phyloP scores from a whole-genome alignment of 768 basidiomycete genomes.

The Boletus rubroflammeus region DNA sequence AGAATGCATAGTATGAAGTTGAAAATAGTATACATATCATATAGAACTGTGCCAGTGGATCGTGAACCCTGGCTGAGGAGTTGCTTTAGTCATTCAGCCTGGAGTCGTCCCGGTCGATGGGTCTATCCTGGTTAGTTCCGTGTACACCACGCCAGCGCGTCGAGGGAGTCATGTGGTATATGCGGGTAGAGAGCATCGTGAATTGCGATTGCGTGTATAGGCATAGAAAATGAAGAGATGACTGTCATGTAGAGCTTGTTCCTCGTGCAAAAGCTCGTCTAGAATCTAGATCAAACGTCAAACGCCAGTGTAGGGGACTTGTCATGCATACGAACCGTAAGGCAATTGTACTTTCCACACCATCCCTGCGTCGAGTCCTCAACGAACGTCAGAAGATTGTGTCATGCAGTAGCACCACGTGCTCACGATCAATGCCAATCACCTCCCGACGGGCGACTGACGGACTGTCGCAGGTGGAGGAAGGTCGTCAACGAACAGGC shows the following conservation, averaged over 20 bases:
- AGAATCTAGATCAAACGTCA: slow-evolving; percentile 1
- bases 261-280: slow-evolving; percentile 1
- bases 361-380: slow-evolving; percentile 2
- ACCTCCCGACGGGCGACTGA: neutral
- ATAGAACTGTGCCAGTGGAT: neutral
- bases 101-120: neutral
- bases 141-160: slow-evolving; percentile 23
- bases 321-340: slow-evolving; percentile 12
- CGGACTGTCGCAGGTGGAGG: neutral
- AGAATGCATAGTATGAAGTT: neutral
- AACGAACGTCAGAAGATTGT: neutral
- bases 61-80: neutral
- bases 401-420: neutral
- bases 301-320: neutral
- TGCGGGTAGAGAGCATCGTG: neutral
- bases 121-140: neutral
- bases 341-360: neutral
- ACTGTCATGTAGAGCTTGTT: neutral
- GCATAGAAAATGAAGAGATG: neutral
- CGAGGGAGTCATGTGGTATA: slow-evolving; percentile 1
- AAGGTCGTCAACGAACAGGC: slow-evolving; percentile 6
- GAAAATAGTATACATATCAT: slow-evolving; percentile 3
- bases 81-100: neutral
- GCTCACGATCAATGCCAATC: neutral
- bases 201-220: neutral